A percentile compares a stretch with the other conserved stretches of the same genome.
phyloP scores from a whole-genome alignment of 2,329 filamentous ascomycete genomes.

The Aspergillus uvarum region DNA sequence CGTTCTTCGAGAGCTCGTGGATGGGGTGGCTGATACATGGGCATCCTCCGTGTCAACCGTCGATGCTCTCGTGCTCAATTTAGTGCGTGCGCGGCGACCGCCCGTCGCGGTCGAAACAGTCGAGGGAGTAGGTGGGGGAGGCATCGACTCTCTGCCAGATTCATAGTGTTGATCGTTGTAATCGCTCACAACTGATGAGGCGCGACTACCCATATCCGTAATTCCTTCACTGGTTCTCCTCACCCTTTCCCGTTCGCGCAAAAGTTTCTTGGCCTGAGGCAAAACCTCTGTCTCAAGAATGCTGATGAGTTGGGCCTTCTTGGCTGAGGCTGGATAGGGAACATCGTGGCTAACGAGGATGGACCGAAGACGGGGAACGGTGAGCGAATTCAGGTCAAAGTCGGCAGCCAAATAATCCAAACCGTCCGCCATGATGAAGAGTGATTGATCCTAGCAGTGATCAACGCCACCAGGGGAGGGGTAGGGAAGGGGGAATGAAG shows the following conservation, averaged over 20 bases:
- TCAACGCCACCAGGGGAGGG: slow-evolving; percentile 2
- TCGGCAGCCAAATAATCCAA: slow-evolving; percentile 80
- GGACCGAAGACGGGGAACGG: slow-evolving; percentile 82
- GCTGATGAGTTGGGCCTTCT: slow-evolving; percentile 83
- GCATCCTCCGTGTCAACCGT: slow-evolving; percentile 40
- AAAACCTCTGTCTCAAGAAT: slow-evolving; percentile 78
- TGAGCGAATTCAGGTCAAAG: slow-evolving; percentile 81
- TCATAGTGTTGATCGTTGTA: slow-evolving; percentile 61
- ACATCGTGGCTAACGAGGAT: slow-evolving; percentile 89
- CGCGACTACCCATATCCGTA: slow-evolving; percentile 65
- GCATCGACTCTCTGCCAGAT: slow-evolving; percentile 45
- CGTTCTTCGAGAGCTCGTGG: slow-evolving; percentile 31
- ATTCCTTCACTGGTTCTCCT: slow-evolving; percentile 89
- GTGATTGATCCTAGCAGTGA: slow-evolving; percentile 1
- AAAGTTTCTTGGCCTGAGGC: slow-evolving; percentile 73
- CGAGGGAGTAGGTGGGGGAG: slow-evolving; percentile 49
- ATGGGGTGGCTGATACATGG: slow-evolving; percentile 27
- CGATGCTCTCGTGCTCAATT: slow-evolving; percentile 47
- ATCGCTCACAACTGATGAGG: slow-evolving; percentile 61
- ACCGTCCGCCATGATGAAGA: slow-evolving; percentile 53
- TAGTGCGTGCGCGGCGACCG: slow-evolving; percentile 56
- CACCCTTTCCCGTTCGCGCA: slow-evolving; percentile 71
- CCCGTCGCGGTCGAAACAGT: slow-evolving; percentile 55
- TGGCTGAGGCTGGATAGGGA: slow-evolving; percentile 81
- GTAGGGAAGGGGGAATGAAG: background rate